Percentiles rank a stretch among this genome's conserved stretches.
These are phyloP conservation scores for Apiospora koreana DNA, from an alignment of 2,329 filamentous ascomycete species.

Conservation along the genomic window DNA sequence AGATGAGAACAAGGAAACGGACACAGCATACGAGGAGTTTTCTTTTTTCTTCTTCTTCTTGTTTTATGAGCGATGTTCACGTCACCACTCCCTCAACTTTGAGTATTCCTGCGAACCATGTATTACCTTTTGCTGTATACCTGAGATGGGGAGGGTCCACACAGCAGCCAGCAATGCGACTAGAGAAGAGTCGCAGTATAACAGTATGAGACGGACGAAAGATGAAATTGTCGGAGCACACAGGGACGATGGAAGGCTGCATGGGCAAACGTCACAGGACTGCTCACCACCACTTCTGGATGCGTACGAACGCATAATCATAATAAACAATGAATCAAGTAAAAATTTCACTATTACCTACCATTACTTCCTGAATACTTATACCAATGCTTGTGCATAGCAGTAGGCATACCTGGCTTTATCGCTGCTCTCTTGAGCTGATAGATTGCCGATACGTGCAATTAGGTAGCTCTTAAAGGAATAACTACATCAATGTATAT, in stretches of 20 bases:
- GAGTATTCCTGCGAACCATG: not conserved
- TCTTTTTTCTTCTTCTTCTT: not conserved
- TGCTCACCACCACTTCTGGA: not conserved
- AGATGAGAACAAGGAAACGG: not conserved
- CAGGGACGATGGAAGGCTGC: slow-evolving; percentile 1
- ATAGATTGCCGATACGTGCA: not conserved
- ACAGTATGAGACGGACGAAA: not conserved
- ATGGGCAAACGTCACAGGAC: slow-evolving; percentile 5
- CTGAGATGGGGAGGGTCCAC: not conserved
- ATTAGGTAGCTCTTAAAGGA: too few species aligned
- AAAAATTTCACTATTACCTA: too few species aligned
- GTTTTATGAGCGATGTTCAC: slow-evolving; percentile 4
- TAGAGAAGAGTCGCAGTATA: not conserved
- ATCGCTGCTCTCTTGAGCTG: not conserved
- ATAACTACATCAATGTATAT: too few species aligned
- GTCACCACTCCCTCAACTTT: not conserved
- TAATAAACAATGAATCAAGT: slow-evolving; percentile 8
- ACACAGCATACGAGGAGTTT: slow-evolving; percentile 3
- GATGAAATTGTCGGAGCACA: not conserved
- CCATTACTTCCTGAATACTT: not conserved
- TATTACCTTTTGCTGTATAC: not conserved
- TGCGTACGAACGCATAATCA: not conserved
- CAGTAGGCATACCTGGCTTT: not conserved
- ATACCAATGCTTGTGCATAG: not conserved
- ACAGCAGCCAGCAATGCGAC: not conserved